These are phyloP conservation scores for Cystobasidium ongulense DNA, from an alignment of 768 basidiomycete genomes.

Conservation along the genomic window DNA sequence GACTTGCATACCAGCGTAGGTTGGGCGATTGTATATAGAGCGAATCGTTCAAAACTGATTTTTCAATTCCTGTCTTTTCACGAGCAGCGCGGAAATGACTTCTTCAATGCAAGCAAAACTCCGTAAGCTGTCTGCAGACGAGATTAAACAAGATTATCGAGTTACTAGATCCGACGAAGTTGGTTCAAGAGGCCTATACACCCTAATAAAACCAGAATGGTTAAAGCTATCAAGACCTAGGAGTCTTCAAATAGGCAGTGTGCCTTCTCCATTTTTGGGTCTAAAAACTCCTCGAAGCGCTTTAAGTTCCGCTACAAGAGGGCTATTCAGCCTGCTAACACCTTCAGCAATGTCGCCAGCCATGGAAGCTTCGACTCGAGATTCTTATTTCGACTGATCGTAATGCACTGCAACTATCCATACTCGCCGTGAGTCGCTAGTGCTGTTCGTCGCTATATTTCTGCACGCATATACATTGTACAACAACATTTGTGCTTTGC, in stretches of 20 bases:
- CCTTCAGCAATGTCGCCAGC: neutral
- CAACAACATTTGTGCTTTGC: neutral
- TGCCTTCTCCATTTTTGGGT: neutral
- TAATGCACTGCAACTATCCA: neutral
- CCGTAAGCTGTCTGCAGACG: neutral
- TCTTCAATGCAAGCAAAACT: slow-evolving; percentile 13
- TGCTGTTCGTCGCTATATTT: neutral
- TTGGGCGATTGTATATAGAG: neutral
- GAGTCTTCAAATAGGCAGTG: neutral
- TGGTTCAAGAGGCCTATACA: slow-evolving; percentile 21
- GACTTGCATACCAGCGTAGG: slow-evolving; percentile 14
- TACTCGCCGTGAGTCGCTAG: no score
- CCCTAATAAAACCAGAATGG: neutral
- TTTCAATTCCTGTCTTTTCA: neutral
- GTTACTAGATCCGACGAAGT: slow-evolving; percentile 21
- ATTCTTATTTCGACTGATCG: neutral
- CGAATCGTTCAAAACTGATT: neutral
- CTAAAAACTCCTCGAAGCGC: slow-evolving; percentile 7
- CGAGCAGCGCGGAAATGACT: slow-evolving; percentile 27
- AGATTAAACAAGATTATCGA: neutral
- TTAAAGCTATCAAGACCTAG: neutral
- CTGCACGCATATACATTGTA: neutral
- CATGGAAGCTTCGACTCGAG: neutral
- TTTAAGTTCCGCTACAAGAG: neutral
- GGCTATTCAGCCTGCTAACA: slow-evolving; percentile 10